Conservation (phyloP, 768 basidiomycete genomes). For the Russula sp. region DNA sequence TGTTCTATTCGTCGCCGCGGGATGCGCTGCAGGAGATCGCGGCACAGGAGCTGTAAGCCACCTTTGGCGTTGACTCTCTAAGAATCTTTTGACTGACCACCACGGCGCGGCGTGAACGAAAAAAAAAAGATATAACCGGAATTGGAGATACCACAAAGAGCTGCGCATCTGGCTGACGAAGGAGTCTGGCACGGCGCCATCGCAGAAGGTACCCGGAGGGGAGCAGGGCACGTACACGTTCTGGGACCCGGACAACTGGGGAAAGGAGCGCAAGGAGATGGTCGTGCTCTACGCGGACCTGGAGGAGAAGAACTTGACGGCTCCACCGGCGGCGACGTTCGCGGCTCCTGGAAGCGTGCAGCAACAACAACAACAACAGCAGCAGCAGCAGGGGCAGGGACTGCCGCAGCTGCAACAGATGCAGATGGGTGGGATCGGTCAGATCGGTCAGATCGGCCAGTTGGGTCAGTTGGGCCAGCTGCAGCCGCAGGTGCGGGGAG, state of each 20-base stretch:
- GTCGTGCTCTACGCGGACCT: slow-evolving; percentile 26
- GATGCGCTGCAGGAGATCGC: slow-evolving; percentile 90
- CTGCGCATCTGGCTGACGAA: slow-evolving; percentile 78
- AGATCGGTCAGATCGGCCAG: slow-evolving; percentile 11
- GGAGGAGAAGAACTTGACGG: slow-evolving; percentile 23
- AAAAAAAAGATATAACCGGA: slow-evolving; percentile 70
- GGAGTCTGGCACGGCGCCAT: slow-evolving; percentile 67
- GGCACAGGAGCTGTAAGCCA: slow-evolving; percentile 80
- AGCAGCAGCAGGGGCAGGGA: background rate
- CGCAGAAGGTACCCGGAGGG: slow-evolving; percentile 66
- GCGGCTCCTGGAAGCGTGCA: slow-evolving; percentile 2
- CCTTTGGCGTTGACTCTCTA: slow-evolving; percentile 1
- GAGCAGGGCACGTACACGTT: slow-evolving; percentile 63
- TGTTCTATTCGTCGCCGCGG: slow-evolving; percentile 89
- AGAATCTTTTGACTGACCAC: slow-evolving; percentile 4
- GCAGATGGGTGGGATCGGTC: slow-evolving; percentile 9
- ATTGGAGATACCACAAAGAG: slow-evolving; percentile 94
- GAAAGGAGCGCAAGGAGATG: slow-evolving; percentile 28
- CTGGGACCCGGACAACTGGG: slow-evolving; percentile 32
- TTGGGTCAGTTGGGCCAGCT: slow-evolving; percentile 5
- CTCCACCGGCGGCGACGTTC: slow-evolving; percentile 12
- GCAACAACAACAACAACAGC: background rate
- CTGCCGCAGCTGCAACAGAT: slow-evolving; percentile 16
- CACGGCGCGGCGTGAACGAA: background rate
- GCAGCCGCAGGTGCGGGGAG: slow-evolving; percentile 21